Percentiles rank a stretch among this genome's conserved stretches.
phyloP scores from a whole-genome alignment of 2,329 filamentous ascomycete species.

The Proliferodiscus dingleyae region DNA sequence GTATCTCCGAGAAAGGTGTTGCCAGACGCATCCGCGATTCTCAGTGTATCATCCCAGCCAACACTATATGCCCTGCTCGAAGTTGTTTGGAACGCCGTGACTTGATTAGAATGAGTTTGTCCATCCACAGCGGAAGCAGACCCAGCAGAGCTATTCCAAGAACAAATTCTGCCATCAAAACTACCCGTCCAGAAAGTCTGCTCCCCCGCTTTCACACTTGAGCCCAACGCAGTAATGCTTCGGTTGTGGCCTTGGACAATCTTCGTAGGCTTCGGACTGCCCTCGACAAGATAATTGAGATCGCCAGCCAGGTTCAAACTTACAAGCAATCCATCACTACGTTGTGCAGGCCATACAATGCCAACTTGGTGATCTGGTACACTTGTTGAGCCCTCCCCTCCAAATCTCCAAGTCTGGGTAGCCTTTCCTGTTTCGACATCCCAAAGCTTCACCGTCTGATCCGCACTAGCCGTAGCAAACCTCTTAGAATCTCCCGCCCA shows the following conservation, averaged over 20 bases:
- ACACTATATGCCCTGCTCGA: constrained; percentile 71
- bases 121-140: constrained; percentile 69
- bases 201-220: constrained; percentile 41
- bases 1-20: constrained; percentile 70
- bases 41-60: constrained; percentile 90
- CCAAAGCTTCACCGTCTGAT: constrained; percentile 94
- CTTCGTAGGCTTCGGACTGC: constrained; percentile 61
- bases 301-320: constrained; percentile 85
- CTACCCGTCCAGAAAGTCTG: constrained; percentile 81
- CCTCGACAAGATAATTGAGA: constrained; percentile 79
- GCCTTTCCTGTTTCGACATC: constrained; percentile 75
- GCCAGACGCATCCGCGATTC: constrained; percentile 68
- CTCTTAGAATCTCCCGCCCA: constrained; percentile 84
- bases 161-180: constrained; percentile 81
- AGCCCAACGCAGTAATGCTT: constrained; percentile 73
- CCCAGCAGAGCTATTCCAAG: constrained; percentile 74
- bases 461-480: constrained; percentile 86
- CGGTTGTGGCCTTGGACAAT: constrained; percentile 87
- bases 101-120: constrained; percentile 77
- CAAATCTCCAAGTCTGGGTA: constrained; percentile 79
- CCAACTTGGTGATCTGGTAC: constrained; percentile 88
- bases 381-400: constrained; percentile 65
- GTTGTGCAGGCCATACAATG: constrained; percentile 79
- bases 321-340: constrained; percentile 82
- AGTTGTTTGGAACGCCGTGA: constrained; percentile 66